These are phyloP conservation scores for Beauveria rudraprayagi DNA, from an alignment of 2,329 filamentous ascomycete genomes.

Conservation along the genomic window DNA sequence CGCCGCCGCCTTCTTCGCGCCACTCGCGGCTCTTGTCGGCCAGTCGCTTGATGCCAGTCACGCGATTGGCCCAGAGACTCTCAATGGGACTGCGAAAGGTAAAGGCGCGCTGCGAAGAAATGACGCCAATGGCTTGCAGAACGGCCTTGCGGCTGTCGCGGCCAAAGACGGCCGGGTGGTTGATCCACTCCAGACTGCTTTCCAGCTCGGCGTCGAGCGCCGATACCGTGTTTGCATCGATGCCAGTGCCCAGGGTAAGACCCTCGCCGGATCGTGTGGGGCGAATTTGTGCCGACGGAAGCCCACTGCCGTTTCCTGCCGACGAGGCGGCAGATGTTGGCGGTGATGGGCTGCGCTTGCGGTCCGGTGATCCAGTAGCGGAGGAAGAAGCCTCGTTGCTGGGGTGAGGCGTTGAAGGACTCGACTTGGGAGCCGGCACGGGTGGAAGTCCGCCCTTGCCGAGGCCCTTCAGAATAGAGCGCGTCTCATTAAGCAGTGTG, in stretches of 20 bases:
- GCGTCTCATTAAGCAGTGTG: conserved; percentile 84
- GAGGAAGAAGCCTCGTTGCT: conserved; percentile 36
- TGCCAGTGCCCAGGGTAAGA: conserved; percentile 59
- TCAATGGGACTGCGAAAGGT: conserved; percentile 90
- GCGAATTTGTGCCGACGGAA: conserved; percentile 35
- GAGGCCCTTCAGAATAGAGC: conserved; percentile 89
- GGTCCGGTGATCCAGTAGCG: conserved; percentile 40
- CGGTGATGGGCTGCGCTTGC: conserved; percentile 48
- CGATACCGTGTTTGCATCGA: conserved; percentile 72
- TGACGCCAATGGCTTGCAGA: conserved; percentile 91
- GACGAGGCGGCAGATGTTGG: conserved; percentile 41
- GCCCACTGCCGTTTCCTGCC: conserved; percentile 26
- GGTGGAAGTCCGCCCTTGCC: conserved; percentile 92
- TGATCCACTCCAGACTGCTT: conserved; percentile 91
- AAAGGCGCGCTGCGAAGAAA: conserved; percentile 87
- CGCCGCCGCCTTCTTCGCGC: conserved; percentile 78
- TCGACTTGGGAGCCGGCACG: conserved; percentile 50
- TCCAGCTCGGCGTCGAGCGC: conserved; percentile 89
- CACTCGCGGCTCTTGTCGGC: conserved; percentile 83
- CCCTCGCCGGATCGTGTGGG: conserved; percentile 49
- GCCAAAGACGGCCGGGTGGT: conserved; percentile 88
- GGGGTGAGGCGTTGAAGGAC: conserved; percentile 41
- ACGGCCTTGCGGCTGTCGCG: conserved; percentile 93
- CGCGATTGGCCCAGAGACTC: conserved; percentile 76
- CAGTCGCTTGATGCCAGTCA: conserved; percentile 71